Evolutionary conservation across 192 early-diverging fungal genomes (phyloP).

Genomic region (Coemansia sp.): DNA sequence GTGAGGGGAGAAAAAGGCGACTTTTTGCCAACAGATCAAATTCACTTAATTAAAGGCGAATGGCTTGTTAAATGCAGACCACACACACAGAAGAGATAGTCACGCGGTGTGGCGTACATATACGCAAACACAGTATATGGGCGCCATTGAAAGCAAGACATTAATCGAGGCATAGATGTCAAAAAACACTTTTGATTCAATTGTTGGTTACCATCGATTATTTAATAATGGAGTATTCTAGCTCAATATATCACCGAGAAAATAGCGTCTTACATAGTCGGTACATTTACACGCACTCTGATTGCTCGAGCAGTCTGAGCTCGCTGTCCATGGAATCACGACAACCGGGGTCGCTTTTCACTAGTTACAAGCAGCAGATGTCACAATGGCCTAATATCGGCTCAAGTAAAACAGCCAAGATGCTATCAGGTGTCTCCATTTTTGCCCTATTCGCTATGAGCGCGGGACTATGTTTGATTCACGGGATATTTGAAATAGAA

Average conservation of each 20-base stretch:
- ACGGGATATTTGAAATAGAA: conserved; percentile 24
- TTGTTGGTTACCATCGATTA: neutral
- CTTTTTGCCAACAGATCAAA: no score
- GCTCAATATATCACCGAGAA: neutral
- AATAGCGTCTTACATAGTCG: conserved; percentile 3
- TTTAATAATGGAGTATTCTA: neutral
- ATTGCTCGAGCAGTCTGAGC: conserved; percentile 32
- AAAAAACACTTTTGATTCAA: neutral
- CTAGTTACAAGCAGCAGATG: neutral
- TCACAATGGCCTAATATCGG: neutral
- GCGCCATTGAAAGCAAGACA: neutral
- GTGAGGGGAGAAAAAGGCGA: neutral
- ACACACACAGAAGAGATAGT: neutral
- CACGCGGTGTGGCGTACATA: conserved; percentile 3
- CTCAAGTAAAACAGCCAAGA: neutral
- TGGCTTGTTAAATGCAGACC: neutral
- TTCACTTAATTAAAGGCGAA: neutral
- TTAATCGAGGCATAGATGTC: neutral
- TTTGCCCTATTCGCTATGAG: conserved; percentile 6
- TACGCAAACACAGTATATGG: neutral
- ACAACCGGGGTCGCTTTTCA: neutral
- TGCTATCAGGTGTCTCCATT: neutral
- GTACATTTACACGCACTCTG: conserved; percentile 26
- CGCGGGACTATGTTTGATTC: conserved; percentile 14
- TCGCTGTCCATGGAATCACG: conserved; percentile 7